Conservation (phyloP, 2,329 filamentous ascomycete species). For the Stemphylium lycopersici region DNA sequence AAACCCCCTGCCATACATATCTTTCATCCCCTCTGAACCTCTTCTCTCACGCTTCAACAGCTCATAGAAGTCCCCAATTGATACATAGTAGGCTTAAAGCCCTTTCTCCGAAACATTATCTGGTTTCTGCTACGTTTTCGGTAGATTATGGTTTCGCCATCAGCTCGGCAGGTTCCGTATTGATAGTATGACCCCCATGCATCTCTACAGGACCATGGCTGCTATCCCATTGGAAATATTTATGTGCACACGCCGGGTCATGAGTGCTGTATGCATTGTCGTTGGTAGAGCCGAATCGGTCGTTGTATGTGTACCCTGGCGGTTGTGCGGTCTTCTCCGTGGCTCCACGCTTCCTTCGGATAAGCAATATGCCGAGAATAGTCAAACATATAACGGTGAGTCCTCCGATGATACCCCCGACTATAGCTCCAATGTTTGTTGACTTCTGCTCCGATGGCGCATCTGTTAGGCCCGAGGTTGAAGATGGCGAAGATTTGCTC, state of each 20-base stretch:
- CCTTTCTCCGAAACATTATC: not conserved
- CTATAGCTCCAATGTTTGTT: slow-evolving; percentile 13
- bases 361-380: slow-evolving; percentile 14
- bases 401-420: slow-evolving; percentile 13
- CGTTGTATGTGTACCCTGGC: slow-evolving; percentile 5
- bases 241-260: not conserved
- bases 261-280: not conserved
- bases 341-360: slow-evolving; percentile 13
- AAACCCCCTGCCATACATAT: no score
- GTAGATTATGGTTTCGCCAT: slow-evolving; percentile 3
- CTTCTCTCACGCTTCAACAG: no score
- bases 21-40: no score
- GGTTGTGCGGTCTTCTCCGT: not conserved
- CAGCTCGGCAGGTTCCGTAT: slow-evolving; percentile 15
- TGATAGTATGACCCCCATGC: slow-evolving; percentile 11
- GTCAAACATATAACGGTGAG: slow-evolving; percentile 17
- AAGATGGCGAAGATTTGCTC: not conserved
- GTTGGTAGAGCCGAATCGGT: not conserved
- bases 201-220: slow-evolving; percentile 16
- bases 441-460: slow-evolving; percentile 2
- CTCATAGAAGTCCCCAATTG: not conserved
- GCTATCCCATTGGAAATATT: slow-evolving; percentile 8
- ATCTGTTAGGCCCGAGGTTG: not conserved
- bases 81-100: no score
- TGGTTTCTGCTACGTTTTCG: not conserved